Evolutionary conservation across 1,139 yeast genomes (phyloP).

Genomic region (Suhomyces coccinellae): DNA sequence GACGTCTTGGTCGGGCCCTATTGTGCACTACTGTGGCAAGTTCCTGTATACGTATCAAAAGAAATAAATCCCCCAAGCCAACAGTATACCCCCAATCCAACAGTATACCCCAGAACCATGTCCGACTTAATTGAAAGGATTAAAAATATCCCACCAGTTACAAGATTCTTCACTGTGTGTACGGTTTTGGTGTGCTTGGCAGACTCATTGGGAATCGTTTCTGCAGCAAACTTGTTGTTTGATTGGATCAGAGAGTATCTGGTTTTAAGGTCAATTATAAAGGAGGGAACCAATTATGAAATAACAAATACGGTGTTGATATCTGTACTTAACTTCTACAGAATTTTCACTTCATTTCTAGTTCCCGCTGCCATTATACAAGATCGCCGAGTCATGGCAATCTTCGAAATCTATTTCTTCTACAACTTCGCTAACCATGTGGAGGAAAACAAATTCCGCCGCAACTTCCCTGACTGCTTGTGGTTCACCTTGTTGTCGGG

Average conservation of each 20-base stretch:
- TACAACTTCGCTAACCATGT: conserved; percentile 58
- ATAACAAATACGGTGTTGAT: conserved; percentile 10
- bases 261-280: neutral
- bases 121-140: conserved; percentile 1
- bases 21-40: no score
- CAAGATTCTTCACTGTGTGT: conserved; percentile 44
- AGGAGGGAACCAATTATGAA: conserved; percentile 6
- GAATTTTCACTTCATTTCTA: conserved; percentile 51
- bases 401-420: conserved; percentile 57
- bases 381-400: conserved; percentile 35
- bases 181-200: conserved; percentile 32
- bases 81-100: no score
- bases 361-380: conserved; percentile 36
- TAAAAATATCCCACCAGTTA: conserved; percentile 47
- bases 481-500: conserved; percentile 54
- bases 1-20: no score
- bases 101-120: neutral
- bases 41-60: no score
- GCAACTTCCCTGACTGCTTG: conserved; percentile 55
- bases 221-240: neutral
- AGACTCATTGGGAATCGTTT: neutral
- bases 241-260: neutral
- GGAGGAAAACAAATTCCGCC: conserved; percentile 55
- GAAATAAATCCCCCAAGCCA: no score
- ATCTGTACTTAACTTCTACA: conserved; percentile 36